phyloP scores from a whole-genome alignment of 2,329 filamentous ascomycete species.

The Stromatinia cepivora region DNA sequence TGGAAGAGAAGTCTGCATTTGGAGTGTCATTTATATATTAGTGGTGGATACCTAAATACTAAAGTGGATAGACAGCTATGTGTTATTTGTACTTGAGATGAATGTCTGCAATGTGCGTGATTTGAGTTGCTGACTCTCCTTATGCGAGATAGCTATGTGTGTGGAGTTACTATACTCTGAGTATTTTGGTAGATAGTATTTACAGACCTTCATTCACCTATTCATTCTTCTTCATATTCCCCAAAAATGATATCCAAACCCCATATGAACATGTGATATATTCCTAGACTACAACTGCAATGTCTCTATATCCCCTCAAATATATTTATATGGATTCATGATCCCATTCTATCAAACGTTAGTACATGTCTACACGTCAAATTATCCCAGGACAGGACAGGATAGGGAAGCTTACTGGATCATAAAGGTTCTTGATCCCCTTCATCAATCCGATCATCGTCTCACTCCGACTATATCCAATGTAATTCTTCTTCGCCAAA shows the following conservation, averaged over 20 bases:
- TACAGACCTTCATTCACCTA: background rate
- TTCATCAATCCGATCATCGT: conserved; percentile 91
- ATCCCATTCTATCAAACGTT: conserved; percentile 4
- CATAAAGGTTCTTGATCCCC: conserved; percentile 90
- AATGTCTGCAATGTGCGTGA: background rate
- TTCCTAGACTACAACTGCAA: background rate
- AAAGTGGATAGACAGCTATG: too few species aligned
- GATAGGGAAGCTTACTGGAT: conserved; percentile 68
- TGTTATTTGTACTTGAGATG: background rate
- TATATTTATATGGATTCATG: conserved; percentile 21
- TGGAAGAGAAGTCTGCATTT: too few species aligned
- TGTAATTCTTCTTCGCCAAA: conserved; percentile 91
- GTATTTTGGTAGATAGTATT: background rate
- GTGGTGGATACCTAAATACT: too few species aligned
- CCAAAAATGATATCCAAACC: background rate
- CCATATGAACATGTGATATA: background rate
- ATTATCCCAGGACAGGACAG: background rate
- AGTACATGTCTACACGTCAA: background rate
- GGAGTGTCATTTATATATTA: background rate
- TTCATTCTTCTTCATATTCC: background rate
- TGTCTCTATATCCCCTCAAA: background rate
- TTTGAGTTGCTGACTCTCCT: too few species aligned
- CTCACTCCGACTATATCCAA: conserved; percentile 87
- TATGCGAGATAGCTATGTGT: too few species aligned
- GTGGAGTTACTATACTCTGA: background rate